Percentiles rank a stretch among this genome's conserved stretches.
Conservation (phyloP, 2,329 filamentous ascomycete genomes). For the Didymella exigua region DNA sequence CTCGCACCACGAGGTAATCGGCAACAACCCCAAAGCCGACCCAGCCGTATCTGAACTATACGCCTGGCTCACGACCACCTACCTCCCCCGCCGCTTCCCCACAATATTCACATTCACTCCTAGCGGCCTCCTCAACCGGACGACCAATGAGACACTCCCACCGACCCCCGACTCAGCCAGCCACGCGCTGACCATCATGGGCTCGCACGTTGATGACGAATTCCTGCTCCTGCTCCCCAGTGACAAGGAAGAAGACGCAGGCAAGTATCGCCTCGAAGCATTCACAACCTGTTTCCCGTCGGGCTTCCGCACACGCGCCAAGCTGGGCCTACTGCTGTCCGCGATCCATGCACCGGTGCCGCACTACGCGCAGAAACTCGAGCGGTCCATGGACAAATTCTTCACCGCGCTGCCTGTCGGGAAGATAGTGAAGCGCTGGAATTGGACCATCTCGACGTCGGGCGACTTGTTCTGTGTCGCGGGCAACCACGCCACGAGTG, state of each 20-base stretch:
- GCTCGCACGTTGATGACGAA: conserved; percentile 63
- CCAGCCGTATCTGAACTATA: conserved; percentile 63
- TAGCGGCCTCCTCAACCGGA: conserved; percentile 51
- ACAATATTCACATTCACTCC: conserved; percentile 55
- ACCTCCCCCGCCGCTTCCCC: conserved; percentile 64
- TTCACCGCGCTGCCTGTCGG: conserved; percentile 61
- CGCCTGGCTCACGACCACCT: conserved; percentile 58
- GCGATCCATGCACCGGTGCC: conserved; percentile 66
- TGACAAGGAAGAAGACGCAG: conserved; percentile 25
- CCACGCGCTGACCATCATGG: conserved; percentile 56
- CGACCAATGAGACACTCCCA: conserved; percentile 53
- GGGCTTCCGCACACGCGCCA: conserved; percentile 63
- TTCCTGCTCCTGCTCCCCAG: conserved; percentile 62
- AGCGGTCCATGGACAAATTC: conserved; percentile 66
- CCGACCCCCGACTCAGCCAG: conserved; percentile 44
- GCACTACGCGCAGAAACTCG: conserved; percentile 61
- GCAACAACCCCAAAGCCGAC: conserved; percentile 43
- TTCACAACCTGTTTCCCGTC: conserved; percentile 63
- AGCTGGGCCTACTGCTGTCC: conserved; percentile 59
- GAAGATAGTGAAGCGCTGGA: conserved; percentile 60
- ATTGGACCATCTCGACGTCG: conserved; percentile 58
- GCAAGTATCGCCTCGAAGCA: conserved; percentile 61
- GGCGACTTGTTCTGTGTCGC: conserved; percentile 48
- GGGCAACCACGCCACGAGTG: conserved; percentile 52
- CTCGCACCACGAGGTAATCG: conserved; percentile 51